Percentiles rank a stretch among this genome's conserved stretches.
These are phyloP conservation scores for Phytophthora constricta DNA, from an alignment of 352 stramenopile species.

Conservation along the genomic window DNA sequence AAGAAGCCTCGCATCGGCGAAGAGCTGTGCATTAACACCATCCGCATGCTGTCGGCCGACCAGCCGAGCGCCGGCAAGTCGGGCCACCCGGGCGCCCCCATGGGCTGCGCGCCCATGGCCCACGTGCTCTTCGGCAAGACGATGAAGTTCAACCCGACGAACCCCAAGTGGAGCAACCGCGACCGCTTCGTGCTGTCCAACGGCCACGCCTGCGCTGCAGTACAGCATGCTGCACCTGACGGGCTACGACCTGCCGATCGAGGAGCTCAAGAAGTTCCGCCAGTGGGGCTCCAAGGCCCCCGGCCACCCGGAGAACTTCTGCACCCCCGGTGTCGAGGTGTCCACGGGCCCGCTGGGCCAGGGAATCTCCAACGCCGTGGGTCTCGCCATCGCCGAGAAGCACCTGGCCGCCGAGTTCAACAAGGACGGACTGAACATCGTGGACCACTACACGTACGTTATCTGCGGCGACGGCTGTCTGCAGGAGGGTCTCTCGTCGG, in stretches of 20 bases:
- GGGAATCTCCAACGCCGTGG: conserved; percentile 98
- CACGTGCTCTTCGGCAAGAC: conserved; percentile 96
- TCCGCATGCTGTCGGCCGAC: conserved; percentile 97
- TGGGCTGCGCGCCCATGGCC: conserved; percentile 99
- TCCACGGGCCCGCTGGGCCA: conserved; percentile 97
- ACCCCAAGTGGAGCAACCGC: conserved; percentile 93
- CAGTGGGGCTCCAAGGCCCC: conserved; percentile 96
- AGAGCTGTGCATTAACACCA: conserved; percentile 97
- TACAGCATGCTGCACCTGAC: conserved; percentile 99
- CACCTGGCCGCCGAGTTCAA: conserved; percentile 99
- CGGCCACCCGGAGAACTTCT: conserved; percentile 98
- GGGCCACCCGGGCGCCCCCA: conserved; percentile 97
- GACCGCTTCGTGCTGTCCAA: conserved; percentile 99
- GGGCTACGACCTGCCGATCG: conserved; percentile 94
- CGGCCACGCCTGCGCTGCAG: conserved; percentile 98
- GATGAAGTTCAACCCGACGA: conserved; percentile 90
- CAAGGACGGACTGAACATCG: conserved; percentile 93
- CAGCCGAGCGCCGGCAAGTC: conserved; percentile 97
- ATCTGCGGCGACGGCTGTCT: conserved; percentile 99
- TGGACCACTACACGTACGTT: conserved; percentile 99
- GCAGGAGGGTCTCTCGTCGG: conserved; percentile 97
- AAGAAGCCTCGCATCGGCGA: conserved; percentile 84
- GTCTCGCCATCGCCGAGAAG: conserved; percentile 96
- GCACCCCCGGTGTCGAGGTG: conserved; percentile 95
- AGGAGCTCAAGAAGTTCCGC: conserved; percentile 98